A percentile compares a stretch with the other conserved stretches of the same genome.
Conservation (phyloP, 495 filamentous ascomycete genomes). For the Amniculicola lignicola region DNA sequence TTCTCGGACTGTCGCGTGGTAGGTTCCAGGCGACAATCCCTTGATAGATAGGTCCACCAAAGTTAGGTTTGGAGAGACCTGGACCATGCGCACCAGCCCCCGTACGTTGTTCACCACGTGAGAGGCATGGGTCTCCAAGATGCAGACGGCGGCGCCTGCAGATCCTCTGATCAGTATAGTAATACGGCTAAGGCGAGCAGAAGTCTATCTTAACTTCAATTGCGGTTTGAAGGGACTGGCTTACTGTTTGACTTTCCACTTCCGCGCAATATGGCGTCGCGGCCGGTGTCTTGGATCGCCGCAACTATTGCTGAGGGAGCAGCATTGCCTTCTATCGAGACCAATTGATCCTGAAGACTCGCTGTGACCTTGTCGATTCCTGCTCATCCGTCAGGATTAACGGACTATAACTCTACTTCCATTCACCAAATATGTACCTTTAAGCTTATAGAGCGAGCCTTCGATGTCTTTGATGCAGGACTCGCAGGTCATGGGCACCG, state of each 20-base stretch:
- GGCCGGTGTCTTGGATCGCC: slow-evolving; percentile 83
- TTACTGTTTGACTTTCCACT: slow-evolving; percentile 79
- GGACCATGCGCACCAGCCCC: slow-evolving; percentile 46
- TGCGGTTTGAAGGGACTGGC: slow-evolving; percentile 36
- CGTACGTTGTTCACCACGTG: slow-evolving; percentile 41
- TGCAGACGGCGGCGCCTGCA: slow-evolving; percentile 86
- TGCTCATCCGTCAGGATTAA: slow-evolving; percentile 25
- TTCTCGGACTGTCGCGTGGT: slow-evolving; percentile 76
- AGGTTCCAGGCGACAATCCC: slow-evolving; percentile 76
- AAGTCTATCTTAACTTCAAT: slow-evolving; percentile 1
- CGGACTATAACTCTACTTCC: not conserved
- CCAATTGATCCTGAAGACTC: slow-evolving; percentile 63
- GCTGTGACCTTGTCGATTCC: slow-evolving; percentile 66
- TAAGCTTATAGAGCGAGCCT: slow-evolving; percentile 65
- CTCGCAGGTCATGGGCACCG: slow-evolving; percentile 90
- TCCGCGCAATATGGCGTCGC: slow-evolving; percentile 91
- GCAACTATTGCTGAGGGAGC: slow-evolving; percentile 84
- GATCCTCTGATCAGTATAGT: slow-evolving; percentile 24
- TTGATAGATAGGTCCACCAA: slow-evolving; percentile 84
- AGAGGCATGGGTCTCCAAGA: slow-evolving; percentile 81
- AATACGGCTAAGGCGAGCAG: not conserved
- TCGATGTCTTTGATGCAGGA: slow-evolving; percentile 82
- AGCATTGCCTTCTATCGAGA: slow-evolving; percentile 68
- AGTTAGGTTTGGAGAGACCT: slow-evolving; percentile 56
- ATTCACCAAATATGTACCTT: slow-evolving; percentile 47